Conservation (phyloP, 495 filamentous ascomycete genomes). For the Hypoxylon intermedium region DNA sequence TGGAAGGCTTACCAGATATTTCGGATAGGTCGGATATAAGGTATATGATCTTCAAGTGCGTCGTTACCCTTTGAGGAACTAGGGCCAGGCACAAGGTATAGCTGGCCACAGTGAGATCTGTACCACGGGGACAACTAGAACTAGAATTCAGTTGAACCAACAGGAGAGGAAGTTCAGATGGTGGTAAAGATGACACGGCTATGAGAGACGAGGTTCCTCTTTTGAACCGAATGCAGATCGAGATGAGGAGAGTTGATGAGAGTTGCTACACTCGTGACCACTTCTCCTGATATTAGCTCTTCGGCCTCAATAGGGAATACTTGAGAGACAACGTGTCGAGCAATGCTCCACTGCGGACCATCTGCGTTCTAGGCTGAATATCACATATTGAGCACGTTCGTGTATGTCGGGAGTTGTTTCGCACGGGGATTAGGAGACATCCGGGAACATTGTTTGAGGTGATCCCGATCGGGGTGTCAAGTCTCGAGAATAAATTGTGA, state of each 20-base stretch:
- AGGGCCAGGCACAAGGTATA: background rate
- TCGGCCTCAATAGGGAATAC: background rate
- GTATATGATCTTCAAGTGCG: background rate
- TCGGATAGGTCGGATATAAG: background rate
- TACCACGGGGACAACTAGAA: background rate
- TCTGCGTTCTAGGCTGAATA: background rate
- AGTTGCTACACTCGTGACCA: background rate
- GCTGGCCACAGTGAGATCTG: background rate
- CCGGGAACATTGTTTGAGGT: background rate
- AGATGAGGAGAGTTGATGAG: background rate
- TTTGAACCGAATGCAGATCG: background rate
- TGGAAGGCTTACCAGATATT: background rate
- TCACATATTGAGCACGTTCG: background rate
- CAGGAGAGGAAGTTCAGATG: background rate
- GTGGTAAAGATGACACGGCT: background rate
- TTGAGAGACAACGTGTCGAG: background rate
- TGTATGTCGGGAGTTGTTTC: background rate
- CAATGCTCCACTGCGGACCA: background rate
- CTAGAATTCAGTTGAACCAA: background rate
- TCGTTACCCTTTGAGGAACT: background rate
- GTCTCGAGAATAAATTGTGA: too few species aligned
- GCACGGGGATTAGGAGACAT: constrained; percentile 22
- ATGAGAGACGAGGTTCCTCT: background rate
- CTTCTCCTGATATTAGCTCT: background rate
- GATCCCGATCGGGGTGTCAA: too few species aligned